phyloP scores from a whole-genome alignment of 129 eudicot genomes.

The carrot (Daucus carota) region DH1_v3.0 NC_030388.2:2044001-2044500 shows the following conservation, averaged over 20 bases:
- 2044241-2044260: conserved; percentile 53
- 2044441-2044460: conserved; percentile 44
- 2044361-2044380: conserved; percentile 23
- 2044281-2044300: conserved; percentile 60
- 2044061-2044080: conserved; percentile 54
- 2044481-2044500: conserved; percentile 45
- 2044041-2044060: conserved; percentile 76
- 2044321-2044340: conserved; percentile 62
- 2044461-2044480: conserved; percentile 50
- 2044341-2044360: conserved; percentile 64
- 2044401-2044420: conserved; percentile 59
- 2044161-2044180: conserved; percentile 68
- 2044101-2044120: conserved; percentile 56
- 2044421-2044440: conserved; percentile 50
- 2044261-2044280: conserved; percentile 39
- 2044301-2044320: conserved; percentile 70
- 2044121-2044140: conserved; percentile 73
- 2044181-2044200: conserved; percentile 74
- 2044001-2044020: conserved; percentile 65
- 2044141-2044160: conserved; percentile 58
- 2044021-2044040: conserved; percentile 71
- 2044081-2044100: conserved; percentile 50
- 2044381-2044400: conserved; percentile 62
- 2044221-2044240: conserved; percentile 46
- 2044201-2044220: conserved; percentile 40